Conservation (phyloP, 345 rosid genomes). For the Eucalyptus lansdowneana region DNA sequence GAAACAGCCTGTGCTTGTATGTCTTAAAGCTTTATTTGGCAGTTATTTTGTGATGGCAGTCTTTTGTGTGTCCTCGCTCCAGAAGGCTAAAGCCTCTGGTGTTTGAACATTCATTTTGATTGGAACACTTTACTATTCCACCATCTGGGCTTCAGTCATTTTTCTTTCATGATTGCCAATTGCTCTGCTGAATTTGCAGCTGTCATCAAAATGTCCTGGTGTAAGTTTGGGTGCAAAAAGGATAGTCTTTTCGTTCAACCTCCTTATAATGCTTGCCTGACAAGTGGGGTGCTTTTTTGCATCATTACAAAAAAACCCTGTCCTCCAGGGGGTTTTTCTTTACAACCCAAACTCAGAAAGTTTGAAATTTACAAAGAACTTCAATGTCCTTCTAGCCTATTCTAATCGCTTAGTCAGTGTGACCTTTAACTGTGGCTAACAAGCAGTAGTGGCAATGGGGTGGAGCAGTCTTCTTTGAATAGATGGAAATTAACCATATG, state of each 20-base stretch:
- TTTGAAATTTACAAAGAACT: not conserved
- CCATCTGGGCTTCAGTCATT: not conserved
- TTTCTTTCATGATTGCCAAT: not conserved
- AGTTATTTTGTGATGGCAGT: not conserved
- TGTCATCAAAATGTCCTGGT: not conserved
- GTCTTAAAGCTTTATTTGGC: not conserved
- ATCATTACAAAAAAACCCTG: not conserved
- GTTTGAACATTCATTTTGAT: not conserved
- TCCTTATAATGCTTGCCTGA: not conserved
- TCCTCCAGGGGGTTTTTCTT: not conserved
- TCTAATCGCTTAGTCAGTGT: not conserved
- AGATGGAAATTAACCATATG: not conserved
- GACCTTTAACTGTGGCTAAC: not conserved
- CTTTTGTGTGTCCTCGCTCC: not conserved
- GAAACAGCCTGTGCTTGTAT: not conserved
- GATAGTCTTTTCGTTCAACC: not conserved
- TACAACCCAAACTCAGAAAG: not conserved
- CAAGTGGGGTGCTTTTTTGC: not conserved
- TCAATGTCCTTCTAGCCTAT: not conserved
- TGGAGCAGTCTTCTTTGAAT: not conserved
- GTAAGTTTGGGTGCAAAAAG: not conserved
- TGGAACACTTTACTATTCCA: not conserved
- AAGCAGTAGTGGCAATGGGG: not conserved
- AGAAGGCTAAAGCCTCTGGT: not conserved
- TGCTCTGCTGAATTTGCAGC: not conserved